Percentiles rank a stretch among this genome's conserved stretches.
Evolutionary conservation across 768 basidiomycete species (phyloP).

Genomic region (Rhizopogon rudus): DNA sequence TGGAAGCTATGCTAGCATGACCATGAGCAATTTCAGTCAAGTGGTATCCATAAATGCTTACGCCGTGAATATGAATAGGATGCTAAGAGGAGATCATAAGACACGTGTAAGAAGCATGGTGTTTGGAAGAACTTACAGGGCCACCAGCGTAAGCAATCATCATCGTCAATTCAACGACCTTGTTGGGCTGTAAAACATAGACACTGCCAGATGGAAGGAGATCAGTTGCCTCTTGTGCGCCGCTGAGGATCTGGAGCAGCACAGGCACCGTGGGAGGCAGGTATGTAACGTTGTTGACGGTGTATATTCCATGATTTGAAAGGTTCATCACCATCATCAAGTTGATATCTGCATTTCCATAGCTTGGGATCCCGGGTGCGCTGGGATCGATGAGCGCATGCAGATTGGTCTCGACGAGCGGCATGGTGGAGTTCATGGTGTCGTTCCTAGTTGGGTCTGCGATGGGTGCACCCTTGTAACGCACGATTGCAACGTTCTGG

Average conservation of each 20-base stretch:
- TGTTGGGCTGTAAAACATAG: slow-evolving; percentile 34
- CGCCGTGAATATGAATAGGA: slow-evolving; percentile 29
- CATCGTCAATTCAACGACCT: slow-evolving; percentile 26
- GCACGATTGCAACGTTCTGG: slow-evolving; percentile 34
- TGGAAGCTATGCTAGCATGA: slow-evolving; percentile 4
- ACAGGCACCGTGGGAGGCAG: slow-evolving; percentile 29
- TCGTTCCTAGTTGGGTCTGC: slow-evolving; percentile 23
- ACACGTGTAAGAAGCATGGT: background rate
- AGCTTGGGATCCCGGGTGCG: slow-evolving; percentile 21
- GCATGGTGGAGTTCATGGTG: slow-evolving; percentile 8
- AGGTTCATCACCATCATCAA: slow-evolving; percentile 3
- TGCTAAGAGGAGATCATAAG: slow-evolving; percentile 4
- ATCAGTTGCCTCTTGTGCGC: slow-evolving; percentile 23
- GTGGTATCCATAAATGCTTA: slow-evolving; percentile 6
- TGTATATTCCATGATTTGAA: background rate
- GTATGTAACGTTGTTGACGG: background rate
- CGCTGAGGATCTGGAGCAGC: slow-evolving; percentile 37
- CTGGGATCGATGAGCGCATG: slow-evolving; percentile 7
- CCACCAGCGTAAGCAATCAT: background rate
- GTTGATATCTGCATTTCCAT: slow-evolving; percentile 23
- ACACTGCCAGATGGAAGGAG: slow-evolving; percentile 36
- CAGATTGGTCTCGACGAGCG: slow-evolving; percentile 14
- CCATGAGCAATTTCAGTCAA: background rate
- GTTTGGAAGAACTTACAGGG: background rate
- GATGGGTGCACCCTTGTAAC: slow-evolving; percentile 30